Evolutionary conservation across 1,284 basidiomycete species (phyloP).

Genomic region (Mixia osmundae): DNA sequence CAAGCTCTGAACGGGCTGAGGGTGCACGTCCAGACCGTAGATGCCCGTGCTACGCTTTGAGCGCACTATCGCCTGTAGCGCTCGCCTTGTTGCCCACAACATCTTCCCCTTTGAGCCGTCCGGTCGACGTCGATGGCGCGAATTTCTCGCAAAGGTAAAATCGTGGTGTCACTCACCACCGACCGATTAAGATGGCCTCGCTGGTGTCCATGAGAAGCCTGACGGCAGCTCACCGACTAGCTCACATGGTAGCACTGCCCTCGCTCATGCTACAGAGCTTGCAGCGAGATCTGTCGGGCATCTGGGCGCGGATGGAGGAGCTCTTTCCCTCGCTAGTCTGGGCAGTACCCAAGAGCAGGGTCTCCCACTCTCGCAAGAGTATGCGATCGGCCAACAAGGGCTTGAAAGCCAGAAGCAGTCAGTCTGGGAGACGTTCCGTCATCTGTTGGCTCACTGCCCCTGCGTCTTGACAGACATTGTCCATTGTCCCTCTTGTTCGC

Average conservation of each 20-base stretch:
- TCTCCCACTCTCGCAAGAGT: constrained; percentile 77
- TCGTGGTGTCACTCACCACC: too few relatives aligned
- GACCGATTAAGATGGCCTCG: too few relatives aligned
- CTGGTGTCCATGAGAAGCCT: too few relatives aligned
- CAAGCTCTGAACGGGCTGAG: constrained; percentile 54
- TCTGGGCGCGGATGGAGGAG: too few relatives aligned
- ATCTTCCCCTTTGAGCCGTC: too few relatives aligned
- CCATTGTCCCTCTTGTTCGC: constrained; percentile 73
- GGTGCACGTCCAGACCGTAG: constrained; percentile 36
- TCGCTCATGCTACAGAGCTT: too few relatives aligned
- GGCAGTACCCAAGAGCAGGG: constrained; percentile 86
- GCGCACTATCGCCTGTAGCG: background rate
- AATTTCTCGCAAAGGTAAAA: too few relatives aligned
- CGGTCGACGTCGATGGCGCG: too few relatives aligned
- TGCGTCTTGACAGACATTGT: constrained; percentile 78
- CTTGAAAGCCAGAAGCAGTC: constrained; percentile 77
- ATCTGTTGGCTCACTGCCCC: background rate
- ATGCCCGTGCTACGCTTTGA: constrained; percentile 54
- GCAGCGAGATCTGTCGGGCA: too few relatives aligned
- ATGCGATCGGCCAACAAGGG: constrained; percentile 91
- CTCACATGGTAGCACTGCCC: too few relatives aligned
- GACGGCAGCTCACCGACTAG: too few relatives aligned
- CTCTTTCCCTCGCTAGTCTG: constrained; percentile 68
- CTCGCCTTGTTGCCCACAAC: too few relatives aligned
- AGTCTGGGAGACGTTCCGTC: constrained; percentile 20